phyloP scores from a whole-genome alignment of 805 yeast genomes.

The Wickerhamiella kurtzmanii region DNA sequence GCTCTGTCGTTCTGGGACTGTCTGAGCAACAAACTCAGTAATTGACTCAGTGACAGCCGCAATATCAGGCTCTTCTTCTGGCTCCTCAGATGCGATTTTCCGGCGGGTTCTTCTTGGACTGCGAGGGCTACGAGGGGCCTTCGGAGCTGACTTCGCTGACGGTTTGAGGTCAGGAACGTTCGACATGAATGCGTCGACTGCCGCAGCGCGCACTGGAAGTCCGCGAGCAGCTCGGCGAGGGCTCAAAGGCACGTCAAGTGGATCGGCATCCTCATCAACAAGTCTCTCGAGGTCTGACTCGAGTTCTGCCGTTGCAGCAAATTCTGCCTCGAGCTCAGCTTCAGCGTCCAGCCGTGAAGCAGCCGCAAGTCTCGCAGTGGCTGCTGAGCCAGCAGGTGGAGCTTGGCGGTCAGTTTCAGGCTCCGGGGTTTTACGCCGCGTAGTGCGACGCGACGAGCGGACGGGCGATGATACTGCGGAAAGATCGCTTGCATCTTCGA shows the following conservation, averaged over 20 bases:
- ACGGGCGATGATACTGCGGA: not conserved
- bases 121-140: not conserved
- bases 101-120: not conserved
- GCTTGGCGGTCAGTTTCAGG: no score
- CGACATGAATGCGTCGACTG: not conserved
- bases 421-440: no score
- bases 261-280: not conserved
- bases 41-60: not conserved
- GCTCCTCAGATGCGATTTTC: not conserved
- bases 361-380: no score
- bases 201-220: not conserved
- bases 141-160: not conserved
- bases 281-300: not conserved
- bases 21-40: not conserved
- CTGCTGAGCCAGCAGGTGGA: no score
- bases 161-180: not conserved
- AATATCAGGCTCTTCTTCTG: not conserved
- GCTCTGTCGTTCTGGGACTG: not conserved
- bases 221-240: not conserved
- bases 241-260: not conserved
- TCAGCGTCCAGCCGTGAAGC: no score
- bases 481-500: constrained; percentile 27
- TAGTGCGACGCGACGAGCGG: no score
- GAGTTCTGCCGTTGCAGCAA: not conserved
- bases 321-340: not conserved